phyloP scores from a whole-genome alignment of 2,329 filamentous ascomycete species.

The Fusarium pseudonygamai region DNA sequence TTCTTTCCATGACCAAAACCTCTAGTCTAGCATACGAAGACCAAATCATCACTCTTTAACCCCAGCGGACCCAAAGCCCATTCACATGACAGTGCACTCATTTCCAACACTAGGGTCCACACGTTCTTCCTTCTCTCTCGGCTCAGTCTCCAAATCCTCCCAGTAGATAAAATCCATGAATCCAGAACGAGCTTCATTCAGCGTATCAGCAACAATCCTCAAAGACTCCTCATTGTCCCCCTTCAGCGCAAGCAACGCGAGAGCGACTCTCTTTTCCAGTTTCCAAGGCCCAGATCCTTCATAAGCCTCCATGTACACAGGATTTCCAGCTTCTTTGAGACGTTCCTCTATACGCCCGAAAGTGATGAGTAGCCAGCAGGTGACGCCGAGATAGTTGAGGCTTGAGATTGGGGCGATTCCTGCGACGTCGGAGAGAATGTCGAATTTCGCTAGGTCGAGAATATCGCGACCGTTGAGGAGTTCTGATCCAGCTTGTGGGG shows the following conservation, averaged over 20 bases:
- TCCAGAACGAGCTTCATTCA: not conserved
- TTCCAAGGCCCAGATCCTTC: not conserved
- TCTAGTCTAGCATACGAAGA: not conserved
- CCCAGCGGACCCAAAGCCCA: fast-evolving
- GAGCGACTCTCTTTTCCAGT: not conserved
- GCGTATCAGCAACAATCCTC: not conserved
- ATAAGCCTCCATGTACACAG: not conserved
- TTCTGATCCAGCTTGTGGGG: not conserved
- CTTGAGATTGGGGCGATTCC: constrained; percentile 41
- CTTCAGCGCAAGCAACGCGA: constrained; percentile 6
- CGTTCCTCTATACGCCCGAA: constrained; percentile 44
- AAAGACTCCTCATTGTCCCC: constrained; percentile 17
- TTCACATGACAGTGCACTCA: not conserved
- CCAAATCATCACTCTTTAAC: not conserved
- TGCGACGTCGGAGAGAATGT: constrained; percentile 12
- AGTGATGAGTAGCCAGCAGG: constrained; percentile 30
- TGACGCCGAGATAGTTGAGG: constrained; percentile 49
- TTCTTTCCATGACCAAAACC: too few species aligned
- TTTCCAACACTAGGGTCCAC: not conserved
- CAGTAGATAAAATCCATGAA: constrained; percentile 30
- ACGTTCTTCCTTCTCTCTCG: not conserved
- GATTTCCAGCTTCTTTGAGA: constrained; percentile 41
- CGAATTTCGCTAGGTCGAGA: constrained; percentile 43
- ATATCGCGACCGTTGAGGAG: not conserved
- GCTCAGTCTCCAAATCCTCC: constrained; percentile 4